These are phyloP conservation scores for Camelina laxa DNA, from an alignment of 345 rosid species.

Conservation along the genomic window DNA sequence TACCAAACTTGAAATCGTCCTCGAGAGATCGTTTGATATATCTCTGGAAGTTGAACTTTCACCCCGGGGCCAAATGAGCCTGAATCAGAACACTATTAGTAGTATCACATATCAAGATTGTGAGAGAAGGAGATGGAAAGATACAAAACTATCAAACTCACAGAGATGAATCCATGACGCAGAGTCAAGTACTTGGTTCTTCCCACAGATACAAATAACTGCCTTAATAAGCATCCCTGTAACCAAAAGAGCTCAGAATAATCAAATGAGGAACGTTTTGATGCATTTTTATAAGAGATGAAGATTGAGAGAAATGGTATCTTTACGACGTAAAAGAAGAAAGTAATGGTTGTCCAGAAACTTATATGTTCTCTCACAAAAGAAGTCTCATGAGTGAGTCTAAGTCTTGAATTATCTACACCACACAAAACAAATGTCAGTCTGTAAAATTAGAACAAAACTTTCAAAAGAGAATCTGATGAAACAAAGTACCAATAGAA, in stretches of 20 bases:
- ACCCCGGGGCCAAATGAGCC: conserved; percentile 95
- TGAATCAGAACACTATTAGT: conserved; percentile 27
- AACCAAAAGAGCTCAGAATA: conserved; percentile 13
- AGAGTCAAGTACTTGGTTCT: conserved; percentile 83
- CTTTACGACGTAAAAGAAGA: conserved; percentile 82
- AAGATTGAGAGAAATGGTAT: not conserved
- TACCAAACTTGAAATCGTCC: conserved; percentile 81
- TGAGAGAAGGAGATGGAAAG: not conserved
- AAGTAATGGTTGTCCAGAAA: conserved; percentile 79
- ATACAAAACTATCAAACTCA: conserved; percentile 42
- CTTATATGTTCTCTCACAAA: conserved; percentile 79
- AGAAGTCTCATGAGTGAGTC: conserved; percentile 88
- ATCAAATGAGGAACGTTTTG: conserved; percentile 8
- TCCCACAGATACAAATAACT: conserved; percentile 83
- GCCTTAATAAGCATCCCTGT: conserved; percentile 93
- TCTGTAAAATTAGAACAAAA: not conserved
- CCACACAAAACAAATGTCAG: conserved; percentile 1
- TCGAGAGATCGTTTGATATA: conserved; percentile 90
- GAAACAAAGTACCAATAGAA: conserved; percentile 61
- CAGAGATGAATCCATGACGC: conserved; percentile 87
- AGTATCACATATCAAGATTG: conserved; percentile 20
- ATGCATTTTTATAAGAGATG: conserved; percentile 8
- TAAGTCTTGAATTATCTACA: conserved; percentile 86
- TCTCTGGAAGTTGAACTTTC: conserved; percentile 83
- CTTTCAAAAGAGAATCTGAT: not conserved